phyloP scores from a whole-genome alignment of 441 rosid genomes.

The Gossypium lobatum region DNA sequence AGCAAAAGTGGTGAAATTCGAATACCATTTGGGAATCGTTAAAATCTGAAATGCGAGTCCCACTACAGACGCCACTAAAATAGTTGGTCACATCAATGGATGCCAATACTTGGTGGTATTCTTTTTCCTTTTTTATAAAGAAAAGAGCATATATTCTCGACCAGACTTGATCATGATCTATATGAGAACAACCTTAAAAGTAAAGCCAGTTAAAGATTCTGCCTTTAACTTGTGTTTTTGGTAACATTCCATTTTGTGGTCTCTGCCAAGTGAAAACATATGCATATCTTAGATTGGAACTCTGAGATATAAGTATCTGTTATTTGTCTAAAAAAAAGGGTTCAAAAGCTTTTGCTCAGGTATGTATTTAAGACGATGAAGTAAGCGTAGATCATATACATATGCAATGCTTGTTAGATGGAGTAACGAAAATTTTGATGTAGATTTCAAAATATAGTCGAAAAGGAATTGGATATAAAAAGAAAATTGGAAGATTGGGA shows the following conservation, averaged over 20 bases:
- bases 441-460: not conserved
- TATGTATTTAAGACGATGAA: too few species aligned
- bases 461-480: not conserved
- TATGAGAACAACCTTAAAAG: not conserved
- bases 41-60: not conserved
- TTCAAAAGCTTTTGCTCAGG: too few species aligned
- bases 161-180: not conserved
- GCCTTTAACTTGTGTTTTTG: conserved; percentile 1
- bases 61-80: not conserved
- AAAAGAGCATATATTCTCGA: not conserved
- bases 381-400: too few species aligned
- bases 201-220: conserved; percentile 3
- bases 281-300: not conserved
- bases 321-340: too few species aligned
- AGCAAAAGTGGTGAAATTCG: not conserved
- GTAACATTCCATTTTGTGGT: not conserved
- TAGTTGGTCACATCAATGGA: not conserved
- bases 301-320: too few species aligned
- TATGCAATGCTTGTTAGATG: not conserved
- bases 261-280: not conserved
- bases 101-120: not conserved
- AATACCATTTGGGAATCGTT: not conserved
- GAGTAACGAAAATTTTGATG: too few species aligned
- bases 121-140: not conserved
- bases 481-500: not conserved